phyloP scores from a whole-genome alignment of 768 basidiomycete species.

The Tephrocybe sp. region DNA sequence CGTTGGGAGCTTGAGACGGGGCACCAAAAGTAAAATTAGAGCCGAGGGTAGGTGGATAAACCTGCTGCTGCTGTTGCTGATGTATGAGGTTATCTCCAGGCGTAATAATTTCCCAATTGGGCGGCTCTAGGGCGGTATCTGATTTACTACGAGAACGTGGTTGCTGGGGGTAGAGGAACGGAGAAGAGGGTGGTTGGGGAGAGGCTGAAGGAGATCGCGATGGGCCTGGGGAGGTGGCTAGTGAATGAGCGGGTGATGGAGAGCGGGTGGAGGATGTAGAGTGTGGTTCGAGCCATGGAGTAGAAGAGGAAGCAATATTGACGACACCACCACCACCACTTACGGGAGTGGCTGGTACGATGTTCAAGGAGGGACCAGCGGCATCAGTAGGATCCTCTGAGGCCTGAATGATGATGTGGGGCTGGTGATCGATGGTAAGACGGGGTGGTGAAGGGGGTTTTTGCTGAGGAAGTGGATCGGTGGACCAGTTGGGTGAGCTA shows the following conservation, averaged over 20 bases:
- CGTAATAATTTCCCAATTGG: slow-evolving; percentile 42
- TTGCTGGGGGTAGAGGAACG: slow-evolving; percentile 31
- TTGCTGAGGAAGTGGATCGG: slow-evolving; percentile 39
- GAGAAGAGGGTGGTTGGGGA: slow-evolving; percentile 12
- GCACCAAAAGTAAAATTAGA: slow-evolving; percentile 33
- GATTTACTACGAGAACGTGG: slow-evolving; percentile 56
- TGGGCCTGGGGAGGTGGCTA: slow-evolving; percentile 24
- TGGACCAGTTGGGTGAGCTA: slow-evolving; percentile 59
- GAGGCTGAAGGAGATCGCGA: slow-evolving; percentile 22
- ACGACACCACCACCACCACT: slow-evolving; percentile 52
- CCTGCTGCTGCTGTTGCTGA: slow-evolving; percentile 20
- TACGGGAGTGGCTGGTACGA: slow-evolving; percentile 83
- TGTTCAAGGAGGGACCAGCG: slow-evolving; percentile 64
- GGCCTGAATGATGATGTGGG: slow-evolving; percentile 51
- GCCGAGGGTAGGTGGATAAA: slow-evolving; percentile 20
- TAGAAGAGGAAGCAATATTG: slow-evolving; percentile 19
- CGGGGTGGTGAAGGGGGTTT: slow-evolving; percentile 58
- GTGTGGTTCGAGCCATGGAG: slow-evolving; percentile 13
- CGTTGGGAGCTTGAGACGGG: slow-evolving; percentile 2
- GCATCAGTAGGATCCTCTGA: slow-evolving; percentile 51
- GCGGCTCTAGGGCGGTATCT: slow-evolving; percentile 55
- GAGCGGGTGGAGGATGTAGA: slow-evolving; percentile 19
- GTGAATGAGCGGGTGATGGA: slow-evolving; percentile 15
- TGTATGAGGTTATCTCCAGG: slow-evolving; percentile 26
- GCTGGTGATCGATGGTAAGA: slow-evolving; percentile 41